Evolutionary conservation across 768 basidiomycete genomes (phyloP).

Genomic region (Hygrocybe coccinea): DNA sequence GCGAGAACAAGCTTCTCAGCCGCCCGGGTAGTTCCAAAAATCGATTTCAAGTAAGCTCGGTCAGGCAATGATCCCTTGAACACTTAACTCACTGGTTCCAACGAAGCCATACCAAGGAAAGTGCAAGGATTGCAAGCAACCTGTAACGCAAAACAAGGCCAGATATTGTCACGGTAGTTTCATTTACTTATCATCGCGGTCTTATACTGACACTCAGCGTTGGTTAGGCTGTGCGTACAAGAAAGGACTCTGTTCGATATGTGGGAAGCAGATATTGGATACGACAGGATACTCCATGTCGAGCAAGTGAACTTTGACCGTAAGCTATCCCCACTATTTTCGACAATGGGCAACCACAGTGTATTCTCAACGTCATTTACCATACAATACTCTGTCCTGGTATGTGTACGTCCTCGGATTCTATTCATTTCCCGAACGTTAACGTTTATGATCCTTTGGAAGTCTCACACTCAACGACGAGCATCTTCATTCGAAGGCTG

Average conservation of each 20-base stretch:
- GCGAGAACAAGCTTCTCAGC: conserved; percentile 77
- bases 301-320: conserved; percentile 50
- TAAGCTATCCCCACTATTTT: not conserved
- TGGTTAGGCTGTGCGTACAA: conserved; percentile 77
- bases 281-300: conserved; percentile 83
- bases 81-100: conserved; percentile 15
- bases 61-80: conserved; percentile 16
- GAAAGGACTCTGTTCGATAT: conserved; percentile 82
- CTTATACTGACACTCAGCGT: conserved; percentile 5
- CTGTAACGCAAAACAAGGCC: conserved; percentile 78
- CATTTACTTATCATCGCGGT: conserved; percentile 10
- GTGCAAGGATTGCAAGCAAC: conserved; percentile 84
- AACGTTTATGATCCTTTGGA: too few relatives aligned
- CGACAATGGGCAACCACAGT: not conserved
- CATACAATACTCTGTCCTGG: too few relatives aligned
- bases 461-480: too few relatives aligned
- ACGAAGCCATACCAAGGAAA: conserved; percentile 77
- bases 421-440: too few relatives aligned
- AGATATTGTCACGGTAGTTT: conserved; percentile 83
- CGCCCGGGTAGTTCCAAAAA: conserved; percentile 70
- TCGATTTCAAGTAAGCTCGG: conserved; percentile 60
- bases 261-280: conserved; percentile 81
- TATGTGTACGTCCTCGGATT: too few relatives aligned
- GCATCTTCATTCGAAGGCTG: too few relatives aligned
- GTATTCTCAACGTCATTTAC: not conserved